Evolutionary conservation across 208 protist genomes (phyloP).

Genomic region (Leishmania tropica): DNA sequence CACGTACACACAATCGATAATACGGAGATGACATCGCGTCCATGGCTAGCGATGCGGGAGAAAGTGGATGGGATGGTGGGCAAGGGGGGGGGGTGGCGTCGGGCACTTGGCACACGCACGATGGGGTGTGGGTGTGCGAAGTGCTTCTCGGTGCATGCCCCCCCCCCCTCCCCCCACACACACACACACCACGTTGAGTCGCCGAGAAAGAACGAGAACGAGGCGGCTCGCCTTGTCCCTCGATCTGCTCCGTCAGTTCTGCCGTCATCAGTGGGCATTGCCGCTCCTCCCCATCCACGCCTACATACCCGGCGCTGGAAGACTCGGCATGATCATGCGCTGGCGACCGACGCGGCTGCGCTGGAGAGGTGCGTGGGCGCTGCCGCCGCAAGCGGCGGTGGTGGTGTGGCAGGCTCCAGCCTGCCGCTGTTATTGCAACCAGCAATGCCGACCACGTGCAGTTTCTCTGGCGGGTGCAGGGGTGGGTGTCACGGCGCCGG

Average conservation of each 20-base stretch:
- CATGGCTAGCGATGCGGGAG: neutral
- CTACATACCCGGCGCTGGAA: neutral
- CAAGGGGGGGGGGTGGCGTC: no score
- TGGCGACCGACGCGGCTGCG: conserved; percentile 2
- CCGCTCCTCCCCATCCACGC: neutral
- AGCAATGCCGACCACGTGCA: neutral
- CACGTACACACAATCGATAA: no score
- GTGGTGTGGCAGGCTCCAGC: neutral
- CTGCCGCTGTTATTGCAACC: neutral
- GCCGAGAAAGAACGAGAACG: neutral
- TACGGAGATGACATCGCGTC: no score
- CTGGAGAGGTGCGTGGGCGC: neutral
- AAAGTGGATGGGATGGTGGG: neutral
- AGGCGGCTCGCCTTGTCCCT: neutral
- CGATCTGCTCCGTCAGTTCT: neutral
- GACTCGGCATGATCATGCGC: conserved; percentile 1
- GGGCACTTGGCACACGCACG: no score
- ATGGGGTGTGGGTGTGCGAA: no score
- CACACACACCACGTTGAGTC: neutral
- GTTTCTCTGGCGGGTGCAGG: neutral
- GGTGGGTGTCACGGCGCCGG: neutral
- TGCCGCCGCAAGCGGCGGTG: neutral
- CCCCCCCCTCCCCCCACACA: no score
- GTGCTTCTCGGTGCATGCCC: no score
- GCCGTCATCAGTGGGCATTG: neutral